These are phyloP conservation scores for Apophysomyces sp. DNA, from an alignment of 371 early-diverging fungal species.

Conservation along the genomic window DNA sequence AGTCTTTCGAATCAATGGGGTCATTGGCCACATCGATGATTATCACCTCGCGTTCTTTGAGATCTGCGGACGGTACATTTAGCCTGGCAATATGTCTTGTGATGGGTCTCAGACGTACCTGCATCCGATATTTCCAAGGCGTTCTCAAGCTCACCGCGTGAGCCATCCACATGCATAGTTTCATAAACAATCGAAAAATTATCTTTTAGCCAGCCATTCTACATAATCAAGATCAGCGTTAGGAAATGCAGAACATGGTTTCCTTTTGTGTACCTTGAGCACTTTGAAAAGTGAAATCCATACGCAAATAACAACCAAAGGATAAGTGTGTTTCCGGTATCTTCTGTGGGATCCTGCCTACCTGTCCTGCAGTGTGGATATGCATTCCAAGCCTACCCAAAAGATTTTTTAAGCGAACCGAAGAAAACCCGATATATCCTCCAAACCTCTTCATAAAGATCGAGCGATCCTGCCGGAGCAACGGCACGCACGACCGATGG, in stretches of 20 bases:
- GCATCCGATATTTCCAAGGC: constrained; percentile 44
- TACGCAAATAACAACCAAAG: background rate
- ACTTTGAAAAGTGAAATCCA: constrained; percentile 1
- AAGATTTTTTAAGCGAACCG: background rate
- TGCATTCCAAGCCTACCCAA: constrained; percentile 74
- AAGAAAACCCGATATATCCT: background rate
- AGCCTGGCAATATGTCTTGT: background rate
- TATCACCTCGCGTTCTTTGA: constrained; percentile 63
- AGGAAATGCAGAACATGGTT: background rate
- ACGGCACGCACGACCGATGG: constrained; percentile 60
- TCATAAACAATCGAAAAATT: constrained; percentile 73
- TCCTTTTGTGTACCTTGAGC: constrained; percentile 13
- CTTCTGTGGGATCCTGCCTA: constrained; percentile 22
- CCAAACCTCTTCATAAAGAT: constrained; percentile 62
- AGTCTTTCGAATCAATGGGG: constrained; percentile 51
- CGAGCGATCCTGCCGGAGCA: constrained; percentile 63
- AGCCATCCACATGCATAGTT: constrained; percentile 66
- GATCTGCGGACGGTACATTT: constrained; percentile 11
- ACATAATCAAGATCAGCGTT: background rate
- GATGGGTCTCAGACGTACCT: constrained; percentile 6
- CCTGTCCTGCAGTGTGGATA: constrained; percentile 81
- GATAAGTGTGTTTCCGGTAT: background rate
- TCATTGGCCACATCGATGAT: constrained; percentile 69
- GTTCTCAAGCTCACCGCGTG: constrained; percentile 73
- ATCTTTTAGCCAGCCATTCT: constrained; percentile 71